A percentile compares a stretch with the other conserved stretches of the same genome.
Evolutionary conservation across 345 rosid species (phyloP).

Genomic region (Brassica nigra): DNA sequence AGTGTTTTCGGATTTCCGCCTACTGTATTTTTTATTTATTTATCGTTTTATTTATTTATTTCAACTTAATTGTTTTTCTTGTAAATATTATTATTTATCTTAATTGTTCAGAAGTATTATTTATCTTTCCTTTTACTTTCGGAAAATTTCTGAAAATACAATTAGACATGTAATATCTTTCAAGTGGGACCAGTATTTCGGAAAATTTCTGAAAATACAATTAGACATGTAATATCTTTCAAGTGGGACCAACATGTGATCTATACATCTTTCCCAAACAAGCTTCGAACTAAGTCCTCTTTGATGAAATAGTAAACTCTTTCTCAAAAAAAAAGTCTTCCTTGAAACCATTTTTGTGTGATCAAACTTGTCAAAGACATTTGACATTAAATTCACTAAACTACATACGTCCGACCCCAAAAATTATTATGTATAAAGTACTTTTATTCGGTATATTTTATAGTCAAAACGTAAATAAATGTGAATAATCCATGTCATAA

Average conservation of each 20-base stretch:
- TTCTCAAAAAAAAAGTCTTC: neutral
- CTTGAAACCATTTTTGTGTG: neutral
- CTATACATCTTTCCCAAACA: neutral
- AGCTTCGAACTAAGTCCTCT: neutral
- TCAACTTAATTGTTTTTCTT: neutral
- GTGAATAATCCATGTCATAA: neutral
- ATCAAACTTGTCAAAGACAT: neutral
- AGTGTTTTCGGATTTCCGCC: conserved; percentile 36
- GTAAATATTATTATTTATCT: neutral
- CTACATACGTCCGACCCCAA: neutral
- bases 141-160: neutral
- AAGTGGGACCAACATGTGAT: neutral
- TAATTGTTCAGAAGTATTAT: neutral
- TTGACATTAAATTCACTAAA: neutral
- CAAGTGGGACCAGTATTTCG: too few relatives aligned
- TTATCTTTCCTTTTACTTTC: neutral
- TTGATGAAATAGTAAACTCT: neutral
- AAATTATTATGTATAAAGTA: too few relatives aligned
- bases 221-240: neutral
- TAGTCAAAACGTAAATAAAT: neutral
- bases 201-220: neutral
- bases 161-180: neutral
- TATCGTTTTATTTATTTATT: neutral
- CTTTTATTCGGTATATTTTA: neutral
- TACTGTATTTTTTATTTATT: conserved; percentile 14